Base-by-base conservation (phyloP, 1,284 basidiomycete species). In the Hemileia vastatrix region DNA sequence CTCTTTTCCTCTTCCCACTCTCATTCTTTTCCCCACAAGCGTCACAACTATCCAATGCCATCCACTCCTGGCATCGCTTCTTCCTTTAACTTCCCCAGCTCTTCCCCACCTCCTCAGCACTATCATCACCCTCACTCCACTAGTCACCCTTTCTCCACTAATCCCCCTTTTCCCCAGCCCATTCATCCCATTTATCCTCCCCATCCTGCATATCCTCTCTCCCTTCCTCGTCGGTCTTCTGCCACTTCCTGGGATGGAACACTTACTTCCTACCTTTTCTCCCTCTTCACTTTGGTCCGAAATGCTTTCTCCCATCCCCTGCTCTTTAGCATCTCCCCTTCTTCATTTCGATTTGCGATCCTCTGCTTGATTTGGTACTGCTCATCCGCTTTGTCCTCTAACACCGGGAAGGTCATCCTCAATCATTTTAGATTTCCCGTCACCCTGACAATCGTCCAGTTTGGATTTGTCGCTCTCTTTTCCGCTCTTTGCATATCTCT, bases 381-480 rank as follows among this genome's bases (percentile, higher is more conserved):
- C 23, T 84, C 86, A 4, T 92, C 89, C 1, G 90, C 90, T 15
- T 78, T 93, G 61, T 90, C 88, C 24, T 88, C 88, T 56, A 92
- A 92, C 77, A 88, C 92, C 18, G 85, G 89, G 67, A 89, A 98
- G 77, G 80, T 86, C 56, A 87, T 96, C 78, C 80, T 96, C 73
- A 84, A 82, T 2, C 64, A 88, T 67, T 90, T 94, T 78, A 81
- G 87, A 67, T 87, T 92, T 77, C 85, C 91, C 27, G 81, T 94
- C 75, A 87, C 92, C 71, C 83, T 98, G 71, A 97, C 95, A n/a
- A 88, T 97, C 73, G 82, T 97, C 69, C 95, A 99, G 76, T 98
- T 98, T 76, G 88, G 85, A 67, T 96, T 97, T 74, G 88, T 97
- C 58, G 87, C 91, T 9, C 80, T 79, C 13, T 94, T 88, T 77